Base-by-base conservation (phyloP, 2,329 filamentous ascomycete genomes). In the Claviceps maximensis region DNA sequence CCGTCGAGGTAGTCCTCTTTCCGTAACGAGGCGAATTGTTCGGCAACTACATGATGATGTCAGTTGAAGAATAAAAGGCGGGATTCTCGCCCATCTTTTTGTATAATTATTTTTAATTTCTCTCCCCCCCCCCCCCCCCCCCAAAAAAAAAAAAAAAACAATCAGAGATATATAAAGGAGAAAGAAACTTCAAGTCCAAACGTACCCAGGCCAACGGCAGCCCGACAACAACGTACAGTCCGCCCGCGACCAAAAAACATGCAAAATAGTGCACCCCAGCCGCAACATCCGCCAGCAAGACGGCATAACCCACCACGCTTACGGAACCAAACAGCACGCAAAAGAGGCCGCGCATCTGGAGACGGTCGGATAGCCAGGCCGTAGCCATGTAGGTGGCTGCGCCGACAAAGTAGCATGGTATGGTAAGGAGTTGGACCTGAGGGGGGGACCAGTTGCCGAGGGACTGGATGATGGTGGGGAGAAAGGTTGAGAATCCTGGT, bases 381-480 rank as follows among this genome's bases (percentile, higher is more conserved):
- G 80, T 73, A 9, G 73, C 57, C 64, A 90, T 78, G 64, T 89
- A 90, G 0, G 77, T 78, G 6, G 83, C 72, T 0, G 86, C 86
- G 4, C 86, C 87, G 4, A 89, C 65, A 5, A 80, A 79, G 63
- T 90, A 90, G 66, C 84, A 88, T 0, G 87, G 87, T 47, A 91
- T 85, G 0, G 87, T 90, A 36, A 90, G 75, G 33, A 87, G 79
- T 65, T 90, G 86, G 6, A 87, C 79, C 61, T 86, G 74, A 0
- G 84, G 78, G 0, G 72, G 71, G 0, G 78, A 74, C 72, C 84
- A 87, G 12, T 60, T 55, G 3, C 84, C 83, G 50, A 90, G 77
- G 4, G 77, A 81, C 44, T 79, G 73, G 64, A 91, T 88, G 58
- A 91, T 90, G 4, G 85, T 89, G 0, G 87, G 87, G 46, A 91